Percentiles rank a stretch among this genome's conserved stretches.
phyloP scores from a whole-genome alignment of 257 asterid species.

The Jasminum sambac region DNA sequence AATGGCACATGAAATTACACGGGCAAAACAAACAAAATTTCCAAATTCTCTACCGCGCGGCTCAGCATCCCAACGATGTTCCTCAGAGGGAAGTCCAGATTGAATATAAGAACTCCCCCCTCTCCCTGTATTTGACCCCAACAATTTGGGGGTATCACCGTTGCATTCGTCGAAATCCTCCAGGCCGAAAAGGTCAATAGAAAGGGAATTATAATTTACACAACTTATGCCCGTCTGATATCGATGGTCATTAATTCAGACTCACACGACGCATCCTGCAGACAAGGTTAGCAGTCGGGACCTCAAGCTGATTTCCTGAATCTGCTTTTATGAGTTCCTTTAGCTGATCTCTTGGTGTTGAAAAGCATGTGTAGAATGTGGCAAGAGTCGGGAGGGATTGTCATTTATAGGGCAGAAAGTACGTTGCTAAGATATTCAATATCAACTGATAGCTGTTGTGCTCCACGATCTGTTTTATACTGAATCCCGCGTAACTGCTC shows the following conservation, averaged over 20 bases:
- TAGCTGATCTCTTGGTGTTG: slow-evolving; percentile 76
- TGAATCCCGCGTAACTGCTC: slow-evolving; percentile 94
- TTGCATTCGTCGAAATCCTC: background rate
- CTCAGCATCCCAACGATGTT: no score
- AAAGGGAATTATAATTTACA: background rate
- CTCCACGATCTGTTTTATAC: slow-evolving; percentile 84
- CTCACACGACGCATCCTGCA: slow-evolving; percentile 85
- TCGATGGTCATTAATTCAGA: slow-evolving; percentile 40
- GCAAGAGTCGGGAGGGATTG: slow-evolving; percentile 75
- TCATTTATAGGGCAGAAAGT: slow-evolving; percentile 92
- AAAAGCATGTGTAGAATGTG: slow-evolving; percentile 78
- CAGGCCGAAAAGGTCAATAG: background rate
- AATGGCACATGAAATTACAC: background rate
- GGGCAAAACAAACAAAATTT: background rate
- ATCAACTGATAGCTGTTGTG: slow-evolving; percentile 90
- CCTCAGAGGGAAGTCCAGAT: background rate
- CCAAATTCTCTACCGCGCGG: no score
- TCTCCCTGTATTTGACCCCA: background rate
- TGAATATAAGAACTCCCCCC: background rate
- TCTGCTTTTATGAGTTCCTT: slow-evolving; percentile 75
- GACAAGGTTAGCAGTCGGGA: slow-evolving; percentile 81
- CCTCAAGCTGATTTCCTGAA: slow-evolving; percentile 71
- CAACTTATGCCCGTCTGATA: background rate
- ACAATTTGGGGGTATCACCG: background rate
- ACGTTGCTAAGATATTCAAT: slow-evolving; percentile 91